Conservation (phyloP, 306 rosid species). For the Mucuna pruriens region DNA sequence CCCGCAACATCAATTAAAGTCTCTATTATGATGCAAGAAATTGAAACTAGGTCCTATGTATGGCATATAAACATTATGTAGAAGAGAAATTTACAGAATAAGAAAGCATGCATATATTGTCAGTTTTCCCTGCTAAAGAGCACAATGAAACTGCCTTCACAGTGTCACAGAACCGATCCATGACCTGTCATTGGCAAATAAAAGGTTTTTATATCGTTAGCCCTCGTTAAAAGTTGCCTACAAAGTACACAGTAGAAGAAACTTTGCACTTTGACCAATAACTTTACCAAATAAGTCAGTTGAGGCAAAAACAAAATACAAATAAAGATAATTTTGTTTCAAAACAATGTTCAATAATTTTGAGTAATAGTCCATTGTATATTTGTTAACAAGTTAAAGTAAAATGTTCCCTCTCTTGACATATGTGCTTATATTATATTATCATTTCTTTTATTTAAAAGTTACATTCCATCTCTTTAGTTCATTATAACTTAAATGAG, state of each 20-base stretch:
- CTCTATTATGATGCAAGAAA: slow-evolving; percentile 27
- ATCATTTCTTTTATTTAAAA: not conserved
- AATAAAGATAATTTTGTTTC: not conserved
- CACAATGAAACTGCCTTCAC: not conserved
- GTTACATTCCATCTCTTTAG: no score
- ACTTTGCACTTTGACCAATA: not conserved
- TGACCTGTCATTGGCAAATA: slow-evolving; percentile 21
- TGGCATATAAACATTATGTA: slow-evolving; percentile 22
- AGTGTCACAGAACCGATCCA: not conserved
- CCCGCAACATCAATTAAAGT: slow-evolving; percentile 9
- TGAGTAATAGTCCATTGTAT: not conserved
- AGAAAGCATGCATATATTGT: not conserved
- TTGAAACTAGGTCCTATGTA: slow-evolving; percentile 15
- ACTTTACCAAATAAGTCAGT: not conserved
- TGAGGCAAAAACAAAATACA: not conserved
- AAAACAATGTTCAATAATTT: not conserved
- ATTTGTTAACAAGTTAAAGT: not conserved
- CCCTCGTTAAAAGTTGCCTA: not conserved
- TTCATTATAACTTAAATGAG: not conserved
- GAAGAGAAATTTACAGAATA: slow-evolving; percentile 36
- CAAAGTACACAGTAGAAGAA: not conserved
- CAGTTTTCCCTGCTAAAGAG: slow-evolving; percentile 32
- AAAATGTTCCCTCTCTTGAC: not conserved
- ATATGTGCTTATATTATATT: not conserved
- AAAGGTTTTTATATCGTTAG: not conserved